Base-by-base conservation (phyloP, 2,329 filamentous ascomycete genomes). In the Hymenoscyphus repandus region DNA sequence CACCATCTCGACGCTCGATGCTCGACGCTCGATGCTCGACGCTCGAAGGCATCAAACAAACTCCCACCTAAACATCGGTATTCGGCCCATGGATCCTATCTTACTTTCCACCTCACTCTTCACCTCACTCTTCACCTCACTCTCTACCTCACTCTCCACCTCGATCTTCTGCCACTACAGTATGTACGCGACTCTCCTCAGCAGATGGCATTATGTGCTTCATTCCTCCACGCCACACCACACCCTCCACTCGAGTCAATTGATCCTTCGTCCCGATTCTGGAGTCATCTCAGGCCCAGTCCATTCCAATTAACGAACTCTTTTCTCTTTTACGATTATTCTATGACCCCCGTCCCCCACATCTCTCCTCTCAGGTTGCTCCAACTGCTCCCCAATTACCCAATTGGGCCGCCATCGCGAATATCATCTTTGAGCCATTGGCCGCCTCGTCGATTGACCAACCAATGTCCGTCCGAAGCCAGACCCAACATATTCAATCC, bases 381-480 rank as follows among this genome's bases (percentile, higher is more conserved):
- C n/a, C 13, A 40, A 17, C 10, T 5, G 5, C 15, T 37, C 34
- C 34, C 38, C 18, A 9, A 40, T 40, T 17, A 7, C 38, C 38
- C 38, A 40, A 40, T 40, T 20, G 38, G 38, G 38, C 17, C 38
- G 17, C n/a, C 38, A 7, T 11, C 38, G 15, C 38, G 38, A 20
- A 20, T 20, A 27, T 17, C 18, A 32, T 31, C 15, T 13, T 3
- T 31, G 10, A 13, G 37, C 37, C 46, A 48, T 48, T 48, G 46
- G 46, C 34, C 22, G 38, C 33, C 30, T 33, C 38, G 20, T 33
- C 46, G 17, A 41, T 42, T 41, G 46, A 42, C 46, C 46, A 42
- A 48, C 46, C 46, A 48, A 48, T 48, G 10, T 48, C 46, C 18
- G 41, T 48, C 30, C 46, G 18, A 41, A 13, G 22, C 33, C 32